phyloP scores from a whole-genome alignment of 495 filamentous ascomycete species.

The Xylaria bambusicola region DNA sequence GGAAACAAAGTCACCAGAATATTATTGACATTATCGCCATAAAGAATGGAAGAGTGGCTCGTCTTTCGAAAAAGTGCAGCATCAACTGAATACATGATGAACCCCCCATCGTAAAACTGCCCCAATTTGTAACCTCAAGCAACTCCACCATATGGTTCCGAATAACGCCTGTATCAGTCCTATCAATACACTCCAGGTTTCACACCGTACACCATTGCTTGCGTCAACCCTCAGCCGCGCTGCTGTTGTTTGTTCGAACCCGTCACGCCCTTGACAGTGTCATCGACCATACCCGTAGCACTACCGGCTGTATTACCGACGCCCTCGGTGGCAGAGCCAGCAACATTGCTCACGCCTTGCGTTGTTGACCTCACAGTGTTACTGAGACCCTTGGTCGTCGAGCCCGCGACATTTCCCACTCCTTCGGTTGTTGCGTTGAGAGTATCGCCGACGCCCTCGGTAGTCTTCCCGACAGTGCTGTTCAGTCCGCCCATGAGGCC shows the following conservation, averaged over 20 bases:
- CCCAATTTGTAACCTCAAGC: not conserved
- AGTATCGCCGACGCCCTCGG: slow-evolving; percentile 33
- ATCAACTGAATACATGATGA: too few relatives aligned
- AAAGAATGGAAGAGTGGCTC: not conserved
- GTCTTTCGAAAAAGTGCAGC: too few relatives aligned
- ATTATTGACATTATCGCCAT: too few relatives aligned
- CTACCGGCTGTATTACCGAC: slow-evolving; percentile 25
- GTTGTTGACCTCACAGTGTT: slow-evolving; percentile 31
- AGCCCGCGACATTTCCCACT: slow-evolving; percentile 34
- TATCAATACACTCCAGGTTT: not conserved
- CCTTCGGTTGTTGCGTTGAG: slow-evolving; percentile 35
- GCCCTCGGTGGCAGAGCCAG: slow-evolving; percentile 30
- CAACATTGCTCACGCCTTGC: slow-evolving; percentile 34
- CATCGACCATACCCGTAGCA: slow-evolving; percentile 25
- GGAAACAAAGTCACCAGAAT: too few relatives aligned
- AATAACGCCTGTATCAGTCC: not conserved
- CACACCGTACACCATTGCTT: too few relatives aligned
- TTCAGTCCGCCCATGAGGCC: slow-evolving; percentile 40
- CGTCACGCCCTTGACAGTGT: slow-evolving; percentile 27
- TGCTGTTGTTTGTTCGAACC: slow-evolving; percentile 16
- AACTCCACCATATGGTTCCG: not conserved
- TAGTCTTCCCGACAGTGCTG: slow-evolving; percentile 38
- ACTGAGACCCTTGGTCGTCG: slow-evolving; percentile 33
- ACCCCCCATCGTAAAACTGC: too few relatives aligned
- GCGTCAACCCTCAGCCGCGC: too few relatives aligned